Base-by-base conservation (phyloP, 768 basidiomycete species). In the Hysterangium stoloniferum region DNA sequence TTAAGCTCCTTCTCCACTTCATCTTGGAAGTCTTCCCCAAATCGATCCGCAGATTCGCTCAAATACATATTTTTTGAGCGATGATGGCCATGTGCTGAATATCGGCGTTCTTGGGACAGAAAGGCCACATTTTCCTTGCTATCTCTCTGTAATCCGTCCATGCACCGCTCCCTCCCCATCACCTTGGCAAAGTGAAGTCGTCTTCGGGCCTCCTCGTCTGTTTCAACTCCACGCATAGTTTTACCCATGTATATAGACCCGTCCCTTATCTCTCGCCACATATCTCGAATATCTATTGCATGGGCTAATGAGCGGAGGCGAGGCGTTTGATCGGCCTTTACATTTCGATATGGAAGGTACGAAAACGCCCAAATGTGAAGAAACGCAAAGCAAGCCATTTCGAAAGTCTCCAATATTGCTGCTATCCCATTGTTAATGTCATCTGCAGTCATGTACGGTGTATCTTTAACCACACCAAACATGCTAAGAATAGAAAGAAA, bases 381-480 rank as follows among this genome's bases (percentile, higher is more conserved):
- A 45, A 84, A 75, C 4, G 80, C 80, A 58, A 85, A 84, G 22
- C 82, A 40, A 82, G 76, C 77, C 86, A 89, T 87, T 64, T 87
- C 85, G 54, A 84, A 74, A 0, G 81, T 83, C 57, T 85, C 79
- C 2, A 82, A 58, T 9, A 88, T 64, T 0, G 84, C 83, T 13
- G 77, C 75, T 35, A 85, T 75, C 4, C 82, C 86, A 24, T 83
- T 80, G 56, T 81, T 79, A 55, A 87, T 80, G 58, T 86, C 82
- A 6, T 77, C 77, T 3, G 82, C 79, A 1, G 84, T 83, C 84
- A 84, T 85, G 59, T 79, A 81, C 47, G 68, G 68, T 1, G 79
- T 78, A 62, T 76, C 74, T 64, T 83, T 84, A 51, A 87, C 73
- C 4, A 84, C 67, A 1, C 76, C 77, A 48, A 82, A 66, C 61